Conservation (phyloP, 192 early-diverging fungal species). For the Coemansia sp. region DNA sequence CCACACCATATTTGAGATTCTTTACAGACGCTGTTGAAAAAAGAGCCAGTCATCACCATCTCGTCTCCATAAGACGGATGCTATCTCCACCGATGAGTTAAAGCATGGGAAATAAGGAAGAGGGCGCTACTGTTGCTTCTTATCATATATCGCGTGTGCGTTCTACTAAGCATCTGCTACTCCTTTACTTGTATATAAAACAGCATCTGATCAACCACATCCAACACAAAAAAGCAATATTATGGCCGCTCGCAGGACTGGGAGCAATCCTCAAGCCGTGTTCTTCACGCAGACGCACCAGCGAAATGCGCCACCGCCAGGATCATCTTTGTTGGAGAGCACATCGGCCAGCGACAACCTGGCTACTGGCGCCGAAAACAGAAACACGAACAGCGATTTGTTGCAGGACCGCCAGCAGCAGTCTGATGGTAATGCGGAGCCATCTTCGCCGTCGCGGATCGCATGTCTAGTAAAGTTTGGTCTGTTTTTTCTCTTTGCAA, state of each 20-base stretch:
- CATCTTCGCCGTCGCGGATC: conserved; percentile 8
- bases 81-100: too few species aligned
- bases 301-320: conserved; percentile 3
- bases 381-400: neutral
- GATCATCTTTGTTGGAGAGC: neutral
- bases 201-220: neutral
- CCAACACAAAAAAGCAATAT: neutral
- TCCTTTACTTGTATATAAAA: neutral
- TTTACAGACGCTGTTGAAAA: too few species aligned
- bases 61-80: too few species aligned
- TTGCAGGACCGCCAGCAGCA: neutral
- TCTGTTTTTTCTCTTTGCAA: conserved; percentile 20
- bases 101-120: too few species aligned
- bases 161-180: too few species aligned
- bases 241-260: neutral
- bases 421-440: neutral
- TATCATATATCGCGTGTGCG: too few species aligned
- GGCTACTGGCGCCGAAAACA: too few species aligned
- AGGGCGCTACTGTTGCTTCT: too few species aligned
- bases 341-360: neutral
- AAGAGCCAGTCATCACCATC: too few species aligned
- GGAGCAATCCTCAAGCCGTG: conserved; percentile 18
- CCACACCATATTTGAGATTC: too few species aligned
- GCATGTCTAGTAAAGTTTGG: conserved; percentile 25
- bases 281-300: conserved; percentile 32